These are phyloP conservation scores for Domatiomyces globalis DNA, from an alignment of 2,329 filamentous ascomycete species.

Conservation along the genomic window DNA sequence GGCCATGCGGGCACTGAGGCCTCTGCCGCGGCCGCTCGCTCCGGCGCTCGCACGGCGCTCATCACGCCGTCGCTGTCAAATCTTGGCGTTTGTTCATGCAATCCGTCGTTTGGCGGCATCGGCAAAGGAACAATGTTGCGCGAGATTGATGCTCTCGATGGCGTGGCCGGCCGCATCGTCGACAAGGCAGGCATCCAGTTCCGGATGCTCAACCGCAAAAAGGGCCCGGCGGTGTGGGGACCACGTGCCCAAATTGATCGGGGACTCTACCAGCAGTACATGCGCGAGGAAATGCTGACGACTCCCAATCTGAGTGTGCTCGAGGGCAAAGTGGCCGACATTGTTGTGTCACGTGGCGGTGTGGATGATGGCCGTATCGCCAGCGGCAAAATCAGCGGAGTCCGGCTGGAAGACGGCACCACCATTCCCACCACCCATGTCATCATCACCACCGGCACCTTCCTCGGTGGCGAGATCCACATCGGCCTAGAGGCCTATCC, in stretches of 20 bases:
- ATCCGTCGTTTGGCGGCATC: slow-evolving; percentile 95
- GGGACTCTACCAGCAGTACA: slow-evolving; percentile 72
- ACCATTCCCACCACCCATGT: slow-evolving; percentile 67
- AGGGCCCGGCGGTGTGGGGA: slow-evolving; percentile 94
- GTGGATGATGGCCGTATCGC: slow-evolving; percentile 33
- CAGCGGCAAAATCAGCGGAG: slow-evolving; percentile 64
- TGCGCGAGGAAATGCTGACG: slow-evolving; percentile 67
- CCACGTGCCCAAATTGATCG: slow-evolving; percentile 93
- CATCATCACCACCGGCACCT: slow-evolving; percentile 92
- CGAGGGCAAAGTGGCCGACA: slow-evolving; percentile 80
- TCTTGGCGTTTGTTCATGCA: slow-evolving; percentile 89
- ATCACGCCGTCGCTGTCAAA: slow-evolving; percentile 80
- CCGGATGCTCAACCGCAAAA: slow-evolving; percentile 69
- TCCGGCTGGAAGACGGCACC: slow-evolving; percentile 76
- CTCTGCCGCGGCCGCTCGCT: slow-evolving; percentile 74
- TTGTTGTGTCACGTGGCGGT: slow-evolving; percentile 53
- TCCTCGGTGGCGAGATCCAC: slow-evolving; percentile 90
- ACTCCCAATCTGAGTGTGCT: slow-evolving; percentile 72
- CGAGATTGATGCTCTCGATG: slow-evolving; percentile 89
- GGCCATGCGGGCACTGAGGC: slow-evolving; percentile 94
- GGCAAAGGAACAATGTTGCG: slow-evolving; percentile 93
- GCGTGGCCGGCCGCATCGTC: slow-evolving; percentile 72
- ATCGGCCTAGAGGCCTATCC: slow-evolving; percentile 76
- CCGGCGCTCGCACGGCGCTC: slow-evolving; percentile 76
- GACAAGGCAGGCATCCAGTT: slow-evolving; percentile 96